phyloP scores from a whole-genome alignment of 176 grass and related monocot species.

The Areca catechu region DNA sequence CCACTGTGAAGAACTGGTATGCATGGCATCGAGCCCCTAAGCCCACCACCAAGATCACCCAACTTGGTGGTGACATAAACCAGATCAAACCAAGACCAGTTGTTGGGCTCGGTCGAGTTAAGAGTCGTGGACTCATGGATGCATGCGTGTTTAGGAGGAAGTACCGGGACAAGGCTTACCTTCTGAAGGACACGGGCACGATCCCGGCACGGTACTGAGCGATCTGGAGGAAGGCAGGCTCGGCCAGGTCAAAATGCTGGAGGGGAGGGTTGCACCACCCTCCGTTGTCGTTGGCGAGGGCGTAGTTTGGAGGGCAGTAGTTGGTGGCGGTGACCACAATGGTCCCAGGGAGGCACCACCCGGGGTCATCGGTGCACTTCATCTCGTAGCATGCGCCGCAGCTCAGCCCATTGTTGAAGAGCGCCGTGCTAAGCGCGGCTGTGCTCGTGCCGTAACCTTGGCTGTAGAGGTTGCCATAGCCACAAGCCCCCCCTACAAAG shows the following conservation, averaged over 20 bases:
- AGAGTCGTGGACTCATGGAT: too few species aligned
- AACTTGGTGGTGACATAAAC: too few species aligned
- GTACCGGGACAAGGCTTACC: neutral
- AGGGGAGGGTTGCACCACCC: slow-evolving; percentile 11
- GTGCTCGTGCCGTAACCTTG: slow-evolving; percentile 10
- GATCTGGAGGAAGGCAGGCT: slow-evolving; percentile 8
- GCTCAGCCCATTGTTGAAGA: slow-evolving; percentile 3
- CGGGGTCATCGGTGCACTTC: neutral
- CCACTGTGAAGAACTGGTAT: too few species aligned
- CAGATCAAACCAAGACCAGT: too few species aligned
- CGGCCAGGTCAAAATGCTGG: slow-evolving; percentile 5
- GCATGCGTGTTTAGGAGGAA: too few species aligned
- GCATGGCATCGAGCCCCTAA: too few species aligned
- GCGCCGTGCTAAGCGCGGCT: neutral
- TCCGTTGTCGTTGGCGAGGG: slow-evolving; percentile 2
- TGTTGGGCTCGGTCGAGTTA: too few species aligned
- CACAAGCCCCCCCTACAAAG: slow-evolving; percentile 2
- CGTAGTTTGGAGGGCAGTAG: slow-evolving; percentile 3
- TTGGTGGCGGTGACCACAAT: slow-evolving; percentile 3
- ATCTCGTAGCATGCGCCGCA: slow-evolving; percentile 9
- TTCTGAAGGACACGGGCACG: neutral
- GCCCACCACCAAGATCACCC: too few species aligned
- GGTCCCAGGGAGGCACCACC: neutral
- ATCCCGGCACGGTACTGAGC: neutral
- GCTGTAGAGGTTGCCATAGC: slow-evolving; percentile 5